Conservation (phyloP, 2,329 filamentous ascomycete genomes). For the Ascochyta viciae-villosae region DNA sequence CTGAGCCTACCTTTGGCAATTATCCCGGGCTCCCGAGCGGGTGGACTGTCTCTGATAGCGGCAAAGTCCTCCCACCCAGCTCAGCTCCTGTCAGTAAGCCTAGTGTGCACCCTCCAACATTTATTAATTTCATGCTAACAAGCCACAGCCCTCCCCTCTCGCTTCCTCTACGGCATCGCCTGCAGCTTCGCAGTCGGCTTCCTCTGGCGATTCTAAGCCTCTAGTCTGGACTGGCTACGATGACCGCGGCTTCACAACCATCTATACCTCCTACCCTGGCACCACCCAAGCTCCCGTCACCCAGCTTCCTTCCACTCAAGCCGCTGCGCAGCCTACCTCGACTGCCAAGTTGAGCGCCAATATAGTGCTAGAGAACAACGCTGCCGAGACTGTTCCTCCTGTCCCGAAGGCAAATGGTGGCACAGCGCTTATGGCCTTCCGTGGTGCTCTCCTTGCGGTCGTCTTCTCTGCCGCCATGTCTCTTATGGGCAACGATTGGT, state of each 20-base stretch:
- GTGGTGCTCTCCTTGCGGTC: no score
- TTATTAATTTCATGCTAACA: constrained; percentile 23
- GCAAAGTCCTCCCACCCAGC: constrained; percentile 78
- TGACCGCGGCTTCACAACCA: constrained; percentile 59
- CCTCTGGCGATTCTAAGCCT: constrained; percentile 38
- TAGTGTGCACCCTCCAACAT: constrained; percentile 25
- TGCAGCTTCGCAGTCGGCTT: constrained; percentile 46
- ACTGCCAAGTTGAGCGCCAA: constrained; percentile 6
- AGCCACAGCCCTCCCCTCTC: constrained; percentile 57
- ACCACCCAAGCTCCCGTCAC: constrained; percentile 18
- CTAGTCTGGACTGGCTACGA: constrained; percentile 56
- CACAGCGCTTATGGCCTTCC: not conserved
- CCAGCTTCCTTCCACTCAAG: constrained; percentile 6
- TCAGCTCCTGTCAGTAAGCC: constrained; percentile 71
- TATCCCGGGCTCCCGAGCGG: constrained; percentile 73
- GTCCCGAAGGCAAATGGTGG: constrained; percentile 15
- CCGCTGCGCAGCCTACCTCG: constrained; percentile 4
- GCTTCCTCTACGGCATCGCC: constrained; percentile 61
- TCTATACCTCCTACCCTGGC: constrained; percentile 44
- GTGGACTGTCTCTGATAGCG: constrained; percentile 79
- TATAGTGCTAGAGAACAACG: constrained; percentile 18
- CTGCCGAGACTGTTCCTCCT: constrained; percentile 8
- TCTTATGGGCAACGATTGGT: not conserved
- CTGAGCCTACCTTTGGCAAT: constrained; percentile 54
- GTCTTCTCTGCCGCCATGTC: not conserved